Percentiles rank a stretch among this genome's conserved stretches.
phyloP scores from a whole-genome alignment of 2,329 filamentous ascomycete genomes.

The Ceratocystiopsis sp. region DNA sequence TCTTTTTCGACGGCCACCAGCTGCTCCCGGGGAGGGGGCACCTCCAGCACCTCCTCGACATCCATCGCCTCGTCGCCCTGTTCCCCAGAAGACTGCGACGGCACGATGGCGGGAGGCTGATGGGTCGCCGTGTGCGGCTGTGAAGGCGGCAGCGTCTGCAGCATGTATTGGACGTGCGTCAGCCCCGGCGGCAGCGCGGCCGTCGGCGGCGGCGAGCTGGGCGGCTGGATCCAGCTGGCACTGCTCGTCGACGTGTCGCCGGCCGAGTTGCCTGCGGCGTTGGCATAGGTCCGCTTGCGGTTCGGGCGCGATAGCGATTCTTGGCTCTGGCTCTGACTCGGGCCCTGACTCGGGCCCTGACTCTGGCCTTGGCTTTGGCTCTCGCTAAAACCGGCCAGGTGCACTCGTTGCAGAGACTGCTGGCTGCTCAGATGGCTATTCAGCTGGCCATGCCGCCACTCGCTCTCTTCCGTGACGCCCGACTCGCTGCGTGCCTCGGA shows the following conservation, averaged over 20 bases:
- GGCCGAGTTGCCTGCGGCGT: too few relatives aligned
- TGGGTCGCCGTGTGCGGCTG: neutral
- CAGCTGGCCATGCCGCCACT: constrained; percentile 4
- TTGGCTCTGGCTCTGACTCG: neutral
- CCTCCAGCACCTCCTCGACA: too few relatives aligned
- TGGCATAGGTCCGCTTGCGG: too few relatives aligned
- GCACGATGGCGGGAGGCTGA: neutral
- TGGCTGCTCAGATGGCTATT: neutral
- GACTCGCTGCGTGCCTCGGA: neutral
- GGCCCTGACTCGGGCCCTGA: neutral
- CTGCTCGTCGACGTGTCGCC: too few relatives aligned
- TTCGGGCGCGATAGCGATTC: neutral
- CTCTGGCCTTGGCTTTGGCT: neutral
- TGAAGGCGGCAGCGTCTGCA: neutral
- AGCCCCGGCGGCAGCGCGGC: constrained; percentile 1
- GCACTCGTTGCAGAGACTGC: too few relatives aligned
- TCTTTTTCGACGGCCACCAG: too few relatives aligned
- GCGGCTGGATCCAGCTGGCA: neutral
- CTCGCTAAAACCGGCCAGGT: too few relatives aligned
- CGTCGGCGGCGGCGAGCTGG: neutral
- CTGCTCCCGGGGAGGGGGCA: too few relatives aligned
- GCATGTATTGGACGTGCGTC: neutral
- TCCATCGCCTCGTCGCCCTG: neutral
- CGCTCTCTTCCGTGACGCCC: constrained; percentile 1
- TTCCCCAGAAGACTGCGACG: neutral